Conservation (phyloP, 2,329 filamentous ascomycete genomes). For the Salinomyces thailandicus region DNA sequence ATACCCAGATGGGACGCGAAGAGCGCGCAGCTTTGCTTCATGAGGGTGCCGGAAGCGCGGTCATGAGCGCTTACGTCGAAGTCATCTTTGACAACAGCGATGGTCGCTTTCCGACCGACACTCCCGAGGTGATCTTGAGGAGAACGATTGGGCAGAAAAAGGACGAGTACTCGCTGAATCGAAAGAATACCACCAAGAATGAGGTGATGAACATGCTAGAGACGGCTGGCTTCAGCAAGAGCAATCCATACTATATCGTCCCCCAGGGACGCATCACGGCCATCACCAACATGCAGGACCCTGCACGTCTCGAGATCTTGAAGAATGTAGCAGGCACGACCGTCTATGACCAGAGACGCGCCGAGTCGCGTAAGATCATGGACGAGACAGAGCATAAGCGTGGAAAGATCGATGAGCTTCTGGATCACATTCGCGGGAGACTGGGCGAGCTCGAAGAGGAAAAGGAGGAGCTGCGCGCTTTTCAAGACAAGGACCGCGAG, state of each 20-base stretch:
- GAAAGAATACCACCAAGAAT: conserved; percentile 87
- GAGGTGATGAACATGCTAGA: conserved; percentile 95
- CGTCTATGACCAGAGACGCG: conserved; percentile 84
- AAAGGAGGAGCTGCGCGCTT: conserved; percentile 87
- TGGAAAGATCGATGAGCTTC: conserved; percentile 82
- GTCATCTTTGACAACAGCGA: conserved; percentile 98
- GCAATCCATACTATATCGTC: conserved; percentile 98
- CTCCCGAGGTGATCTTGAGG: conserved; percentile 79
- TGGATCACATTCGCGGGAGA: conserved; percentile 85
- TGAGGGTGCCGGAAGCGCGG: conserved; percentile 92
- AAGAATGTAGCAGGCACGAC: conserved; percentile 99
- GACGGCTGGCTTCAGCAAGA: conserved; percentile 89
- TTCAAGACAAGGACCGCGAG: conserved; percentile 90
- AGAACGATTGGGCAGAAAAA: conserved; percentile 96
- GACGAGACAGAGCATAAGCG: conserved; percentile 91
- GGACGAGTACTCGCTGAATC: conserved; percentile 95
- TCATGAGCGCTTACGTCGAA: conserved; percentile 99
- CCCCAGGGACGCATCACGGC: conserved; percentile 93
- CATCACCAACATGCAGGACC: conserved; percentile 97
- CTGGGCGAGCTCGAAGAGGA: conserved; percentile 87
- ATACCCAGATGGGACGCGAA: conserved; percentile 89
- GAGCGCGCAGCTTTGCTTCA: conserved; percentile 94
- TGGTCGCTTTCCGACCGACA: conserved; percentile 86
- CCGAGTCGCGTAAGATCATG: conserved; percentile 95
- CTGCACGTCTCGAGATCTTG: conserved; percentile 74